Evolutionary conservation across 2,329 filamentous ascomycete genomes (phyloP).

Genomic region (Penicillium hesseltinei): DNA sequence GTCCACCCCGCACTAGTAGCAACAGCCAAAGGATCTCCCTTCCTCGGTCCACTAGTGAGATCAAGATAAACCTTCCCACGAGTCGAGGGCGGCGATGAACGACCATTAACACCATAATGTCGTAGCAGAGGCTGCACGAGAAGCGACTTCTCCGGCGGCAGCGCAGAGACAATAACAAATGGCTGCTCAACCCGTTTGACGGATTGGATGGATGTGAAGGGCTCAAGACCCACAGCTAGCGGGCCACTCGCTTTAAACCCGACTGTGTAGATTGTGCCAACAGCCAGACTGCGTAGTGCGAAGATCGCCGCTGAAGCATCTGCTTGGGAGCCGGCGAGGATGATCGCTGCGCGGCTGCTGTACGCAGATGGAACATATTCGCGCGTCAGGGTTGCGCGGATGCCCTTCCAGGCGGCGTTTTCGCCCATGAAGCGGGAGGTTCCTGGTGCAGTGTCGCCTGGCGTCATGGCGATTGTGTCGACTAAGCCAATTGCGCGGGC

Average conservation of each 20-base stretch:
- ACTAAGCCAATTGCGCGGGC: constrained; percentile 76
- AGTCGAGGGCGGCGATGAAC: constrained; percentile 35
- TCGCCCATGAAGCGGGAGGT: constrained; percentile 63
- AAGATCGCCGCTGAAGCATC: constrained; percentile 78
- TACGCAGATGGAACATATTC: constrained; percentile 83
- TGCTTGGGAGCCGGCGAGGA: constrained; percentile 69
- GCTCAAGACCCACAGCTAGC: constrained; percentile 64
- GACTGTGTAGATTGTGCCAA: constrained; percentile 79
- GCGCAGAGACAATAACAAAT: constrained; percentile 76
- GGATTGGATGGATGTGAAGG: constrained; percentile 69
- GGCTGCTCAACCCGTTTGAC: constrained; percentile 77
- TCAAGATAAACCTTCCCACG: constrained; percentile 74
- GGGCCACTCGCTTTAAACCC: constrained; percentile 65
- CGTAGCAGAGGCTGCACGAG: constrained; percentile 75
- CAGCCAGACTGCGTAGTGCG: constrained; percentile 70
- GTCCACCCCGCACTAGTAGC: constrained; percentile 75
- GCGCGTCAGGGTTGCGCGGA: constrained; percentile 74
- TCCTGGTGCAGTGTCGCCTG: constrained; percentile 38
- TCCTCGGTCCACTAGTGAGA: constrained; percentile 66
- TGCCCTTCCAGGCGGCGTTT: constrained; percentile 83
- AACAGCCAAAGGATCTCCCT: constrained; percentile 66
- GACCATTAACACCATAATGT: constrained; percentile 58
- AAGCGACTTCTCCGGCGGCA: constrained; percentile 74
- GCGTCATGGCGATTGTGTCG: constrained; percentile 69
- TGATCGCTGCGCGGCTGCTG: constrained; percentile 69